phyloP scores from a whole-genome alignment of 345 rosid species.

The Gynandropsis gynandra region DNA sequence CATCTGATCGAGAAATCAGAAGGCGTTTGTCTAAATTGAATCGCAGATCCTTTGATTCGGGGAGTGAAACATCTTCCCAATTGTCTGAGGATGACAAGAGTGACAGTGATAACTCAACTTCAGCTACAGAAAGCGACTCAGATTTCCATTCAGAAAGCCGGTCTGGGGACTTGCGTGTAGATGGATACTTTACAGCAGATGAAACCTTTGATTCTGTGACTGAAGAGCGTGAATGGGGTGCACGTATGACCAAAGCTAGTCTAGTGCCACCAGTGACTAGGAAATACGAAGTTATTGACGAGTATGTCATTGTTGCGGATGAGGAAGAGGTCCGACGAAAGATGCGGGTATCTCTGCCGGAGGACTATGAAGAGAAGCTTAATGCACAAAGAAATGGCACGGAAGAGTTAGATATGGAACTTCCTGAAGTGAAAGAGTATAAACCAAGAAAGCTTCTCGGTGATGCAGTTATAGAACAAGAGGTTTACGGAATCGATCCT shows the following conservation, averaged over 20 bases:
- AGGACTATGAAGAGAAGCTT: conserved; percentile 93
- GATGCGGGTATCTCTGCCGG: conserved; percentile 91
- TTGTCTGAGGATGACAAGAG: conserved; percentile 58
- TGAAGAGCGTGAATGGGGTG: conserved; percentile 99
- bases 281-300: conserved; percentile 87
- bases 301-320: conserved; percentile 75
- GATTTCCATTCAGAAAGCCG: conserved; percentile 58
- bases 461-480: conserved; percentile 89
- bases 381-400: conserved; percentile 74
- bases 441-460: conserved; percentile 92
- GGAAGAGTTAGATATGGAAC: conserved; percentile 98
- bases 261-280: conserved; percentile 99
- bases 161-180: conserved; percentile 50
- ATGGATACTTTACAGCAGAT: conserved; percentile 47
- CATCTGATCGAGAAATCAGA: conserved; percentile 87
- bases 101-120: conserved; percentile 59
- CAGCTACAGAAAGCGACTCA: conserved; percentile 86
- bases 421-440: conserved; percentile 97
- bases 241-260: conserved; percentile 97
- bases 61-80: conserved; percentile 89
- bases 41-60: conserved; percentile 72
- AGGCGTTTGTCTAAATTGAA: conserved; percentile 79
- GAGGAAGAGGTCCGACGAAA: conserved; percentile 82
- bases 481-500: conserved; percentile 99
- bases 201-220: conserved; percentile 49